Percentiles rank a stretch among this genome's conserved stretches.
Conservation (phyloP, 768 basidiomycete species). For the Mycena vitilis region DNA sequence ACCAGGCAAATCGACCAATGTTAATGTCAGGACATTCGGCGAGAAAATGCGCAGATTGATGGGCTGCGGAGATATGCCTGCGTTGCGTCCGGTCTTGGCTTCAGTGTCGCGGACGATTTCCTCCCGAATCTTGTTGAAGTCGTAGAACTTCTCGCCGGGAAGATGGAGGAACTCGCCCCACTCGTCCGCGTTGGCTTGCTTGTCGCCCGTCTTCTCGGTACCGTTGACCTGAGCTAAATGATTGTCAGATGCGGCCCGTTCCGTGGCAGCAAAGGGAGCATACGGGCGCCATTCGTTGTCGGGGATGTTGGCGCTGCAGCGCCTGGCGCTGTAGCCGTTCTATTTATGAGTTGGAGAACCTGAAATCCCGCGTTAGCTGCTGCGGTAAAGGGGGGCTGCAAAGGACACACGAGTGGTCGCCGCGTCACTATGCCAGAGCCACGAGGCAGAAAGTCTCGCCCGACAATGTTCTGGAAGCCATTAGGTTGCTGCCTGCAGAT, state of each 20-base stretch:
- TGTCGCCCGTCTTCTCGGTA: slow-evolving; percentile 67
- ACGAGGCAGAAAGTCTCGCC: slow-evolving; percentile 97
- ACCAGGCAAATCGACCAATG: slow-evolving; percentile 97
- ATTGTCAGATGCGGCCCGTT: slow-evolving; percentile 35
- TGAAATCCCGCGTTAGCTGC: slow-evolving; percentile 42
- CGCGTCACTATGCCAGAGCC: slow-evolving; percentile 99
- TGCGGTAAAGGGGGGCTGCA: background rate
- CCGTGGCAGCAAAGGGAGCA: slow-evolving; percentile 15
- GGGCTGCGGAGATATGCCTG: slow-evolving; percentile 95
- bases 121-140: slow-evolving; percentile 96
- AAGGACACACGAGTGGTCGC: slow-evolving; percentile 82
- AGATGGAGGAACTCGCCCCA: slow-evolving; percentile 99
- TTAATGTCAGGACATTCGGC: slow-evolving; percentile 96
- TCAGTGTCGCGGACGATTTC: slow-evolving; percentile 98
- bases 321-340: slow-evolving; percentile 68
- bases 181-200: slow-evolving; percentile 89
- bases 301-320: slow-evolving; percentile 49
- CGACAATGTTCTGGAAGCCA: slow-evolving; percentile 87
- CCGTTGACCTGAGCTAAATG: slow-evolving; percentile 57
- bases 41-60: slow-evolving; percentile 99
- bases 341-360: slow-evolving; percentile 96
- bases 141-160: slow-evolving; percentile 97
- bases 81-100: slow-evolving; percentile 98
- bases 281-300: slow-evolving; percentile 52
- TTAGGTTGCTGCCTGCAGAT: slow-evolving; percentile 22